Conservation (phyloP, 805 yeast species). For the Saccharomyces eubayanus region DNA sequence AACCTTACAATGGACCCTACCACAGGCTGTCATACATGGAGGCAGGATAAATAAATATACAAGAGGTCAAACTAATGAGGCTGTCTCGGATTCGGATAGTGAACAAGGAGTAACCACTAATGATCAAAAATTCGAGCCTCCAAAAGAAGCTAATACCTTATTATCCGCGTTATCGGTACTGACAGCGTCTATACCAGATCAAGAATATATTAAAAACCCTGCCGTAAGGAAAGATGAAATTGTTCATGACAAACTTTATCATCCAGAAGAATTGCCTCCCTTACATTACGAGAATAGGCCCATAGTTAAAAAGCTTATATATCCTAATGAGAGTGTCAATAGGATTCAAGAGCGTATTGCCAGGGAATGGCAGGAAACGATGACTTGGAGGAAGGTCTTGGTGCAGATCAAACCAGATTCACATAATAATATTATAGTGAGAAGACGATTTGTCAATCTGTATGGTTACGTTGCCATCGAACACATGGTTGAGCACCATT, state of each 20-base stretch:
- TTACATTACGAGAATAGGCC: constrained; percentile 32
- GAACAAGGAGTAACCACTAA: constrained; percentile 2
- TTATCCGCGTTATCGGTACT: constrained; percentile 71
- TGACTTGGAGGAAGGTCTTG: constrained; percentile 85
- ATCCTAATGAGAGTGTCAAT: constrained; percentile 27
- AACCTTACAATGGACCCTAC: constrained; percentile 21
- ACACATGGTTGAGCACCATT: constrained; percentile 57
- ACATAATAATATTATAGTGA: constrained; percentile 81
- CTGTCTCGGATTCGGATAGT: constrained; percentile 5
- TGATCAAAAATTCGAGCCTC: constrained; percentile 31
- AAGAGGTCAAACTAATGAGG: constrained; percentile 19
- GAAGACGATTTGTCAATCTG: constrained; percentile 74
- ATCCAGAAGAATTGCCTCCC: constrained; percentile 57
- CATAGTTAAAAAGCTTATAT: constrained; percentile 22
- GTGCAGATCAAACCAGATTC: constrained; percentile 84
- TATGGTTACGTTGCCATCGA: constrained; percentile 93
- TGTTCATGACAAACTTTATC: constrained; percentile 74
- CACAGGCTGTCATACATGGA: constrained; percentile 18
- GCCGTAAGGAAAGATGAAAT: constrained; percentile 53
- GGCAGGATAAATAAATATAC: constrained; percentile 16
- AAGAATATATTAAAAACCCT: constrained; percentile 62
- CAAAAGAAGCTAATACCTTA: constrained; percentile 70
- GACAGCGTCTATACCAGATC: constrained; percentile 72
- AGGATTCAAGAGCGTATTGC: constrained; percentile 64
- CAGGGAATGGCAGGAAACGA: constrained; percentile 69